Conservation (phyloP, 805 yeast species). For the Jamesozyma piceae region DNA sequence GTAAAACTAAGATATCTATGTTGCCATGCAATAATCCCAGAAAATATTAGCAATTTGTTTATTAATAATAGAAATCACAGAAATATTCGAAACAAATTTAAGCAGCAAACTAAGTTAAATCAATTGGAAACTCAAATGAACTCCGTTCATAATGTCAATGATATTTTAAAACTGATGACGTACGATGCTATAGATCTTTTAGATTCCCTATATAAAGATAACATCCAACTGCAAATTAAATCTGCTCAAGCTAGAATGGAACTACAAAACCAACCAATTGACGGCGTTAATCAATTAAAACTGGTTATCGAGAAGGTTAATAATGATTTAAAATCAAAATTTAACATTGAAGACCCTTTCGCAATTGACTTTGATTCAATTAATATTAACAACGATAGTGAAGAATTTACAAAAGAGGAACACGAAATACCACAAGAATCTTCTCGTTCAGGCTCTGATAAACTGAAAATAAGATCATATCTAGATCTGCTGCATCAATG, state of each 20-base stretch:
- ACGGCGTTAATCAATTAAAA: slow-evolving; percentile 42
- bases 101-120: neutral
- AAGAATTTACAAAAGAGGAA: neutral
- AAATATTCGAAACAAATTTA: neutral
- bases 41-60: slow-evolving; percentile 6
- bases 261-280: slow-evolving; percentile 39
- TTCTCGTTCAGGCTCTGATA: neutral
- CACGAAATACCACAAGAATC: neutral
- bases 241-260: slow-evolving; percentile 63
- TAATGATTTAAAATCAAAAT: slow-evolving; percentile 17
- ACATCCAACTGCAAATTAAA: slow-evolving; percentile 40
- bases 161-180: slow-evolving; percentile 58
- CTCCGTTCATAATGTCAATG: slow-evolving; percentile 38
- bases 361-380: neutral
- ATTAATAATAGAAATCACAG: neutral
- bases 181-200: slow-evolving; percentile 45
- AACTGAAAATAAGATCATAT: slow-evolving; percentile 15
- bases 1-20: slow-evolving; percentile 65
- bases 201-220: slow-evolving; percentile 39
- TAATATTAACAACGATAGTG: neutral
- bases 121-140: slow-evolving; percentile 5
- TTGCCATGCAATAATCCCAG: slow-evolving; percentile 54
- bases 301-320: slow-evolving; percentile 31
- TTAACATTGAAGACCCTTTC: slow-evolving; percentile 14
- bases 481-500: slow-evolving; percentile 60